These are phyloP conservation scores for Exophiala oligosperma DNA, from an alignment of 2,329 filamentous ascomycete genomes.

Conservation along the genomic window DNA sequence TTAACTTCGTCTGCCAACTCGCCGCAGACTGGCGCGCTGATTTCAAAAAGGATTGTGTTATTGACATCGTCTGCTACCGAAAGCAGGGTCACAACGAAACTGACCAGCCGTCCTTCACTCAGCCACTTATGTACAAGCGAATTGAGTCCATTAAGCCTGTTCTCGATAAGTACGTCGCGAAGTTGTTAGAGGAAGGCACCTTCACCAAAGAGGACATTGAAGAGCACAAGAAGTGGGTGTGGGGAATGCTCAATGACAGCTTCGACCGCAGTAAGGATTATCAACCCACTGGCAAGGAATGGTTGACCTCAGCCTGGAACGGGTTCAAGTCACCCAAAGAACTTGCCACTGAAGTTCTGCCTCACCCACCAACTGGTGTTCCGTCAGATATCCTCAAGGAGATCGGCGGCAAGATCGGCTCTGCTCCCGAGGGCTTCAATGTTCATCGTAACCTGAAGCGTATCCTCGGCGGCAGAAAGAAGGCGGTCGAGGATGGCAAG, in stretches of 20 bases:
- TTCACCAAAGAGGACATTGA: conserved; percentile 98
- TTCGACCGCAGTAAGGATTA: conserved; percentile 98
- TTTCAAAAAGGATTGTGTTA: conserved; percentile 97
- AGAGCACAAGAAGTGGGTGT: conserved; percentile 99
- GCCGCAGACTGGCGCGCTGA: conserved; percentile 97
- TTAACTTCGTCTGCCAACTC: conserved; percentile 97
- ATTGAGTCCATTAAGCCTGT: conserved; percentile 78
- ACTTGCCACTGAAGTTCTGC: conserved; percentile 87
- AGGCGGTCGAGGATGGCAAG: conserved; percentile 87
- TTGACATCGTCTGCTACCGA: conserved; percentile 98
- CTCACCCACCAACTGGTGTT: conserved; percentile 85
- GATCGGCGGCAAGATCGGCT: conserved; percentile 78
- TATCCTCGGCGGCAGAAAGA: conserved; percentile 84
- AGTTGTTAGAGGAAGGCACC: conserved; percentile 86
- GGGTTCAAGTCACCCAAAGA: conserved; percentile 99
- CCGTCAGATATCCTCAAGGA: conserved; percentile 71
- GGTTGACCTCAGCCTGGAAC: conserved; percentile 98
- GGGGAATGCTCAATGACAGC: conserved; percentile 97
- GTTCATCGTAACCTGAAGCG: conserved; percentile 96
- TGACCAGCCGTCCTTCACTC: conserved; percentile 98
- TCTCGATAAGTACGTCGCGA: conserved; percentile 87
- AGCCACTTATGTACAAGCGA: conserved; percentile 99
- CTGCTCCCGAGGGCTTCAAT: conserved; percentile 78
- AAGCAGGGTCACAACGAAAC: conserved; percentile 99
- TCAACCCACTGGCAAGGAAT: conserved; percentile 93